These are phyloP conservation scores for Cryptomeria japonica DNA, from an alignment of 75 land plant genomes.

Conservation along the genomic window DNA sequence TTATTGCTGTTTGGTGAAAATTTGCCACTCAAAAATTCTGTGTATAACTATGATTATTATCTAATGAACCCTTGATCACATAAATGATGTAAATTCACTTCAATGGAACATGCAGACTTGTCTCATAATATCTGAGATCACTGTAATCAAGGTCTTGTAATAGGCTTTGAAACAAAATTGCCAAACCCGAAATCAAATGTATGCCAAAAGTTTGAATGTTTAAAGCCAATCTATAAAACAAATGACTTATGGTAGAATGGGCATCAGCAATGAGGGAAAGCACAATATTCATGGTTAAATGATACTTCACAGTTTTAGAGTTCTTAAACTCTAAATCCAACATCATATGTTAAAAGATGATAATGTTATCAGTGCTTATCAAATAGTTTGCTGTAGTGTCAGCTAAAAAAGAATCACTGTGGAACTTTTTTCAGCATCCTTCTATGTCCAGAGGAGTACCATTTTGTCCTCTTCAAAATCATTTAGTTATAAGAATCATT, in stretches of 20 bases:
- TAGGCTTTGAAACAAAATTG: not conserved
- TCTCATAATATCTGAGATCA: not conserved
- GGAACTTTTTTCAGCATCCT: not conserved
- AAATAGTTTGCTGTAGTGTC: not conserved
- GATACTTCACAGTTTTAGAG: not conserved
- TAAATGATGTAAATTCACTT: not conserved
- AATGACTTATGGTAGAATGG: not conserved
- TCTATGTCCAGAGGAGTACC: not conserved
- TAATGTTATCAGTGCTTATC: too few relatives aligned
- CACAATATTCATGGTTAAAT: not conserved
- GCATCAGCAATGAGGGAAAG: not conserved
- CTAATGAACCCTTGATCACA: not conserved
- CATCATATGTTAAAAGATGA: too few relatives aligned
- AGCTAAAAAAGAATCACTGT: not conserved
- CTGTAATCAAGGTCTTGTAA: not conserved
- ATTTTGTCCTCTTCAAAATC: too few relatives aligned
- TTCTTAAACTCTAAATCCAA: not conserved
- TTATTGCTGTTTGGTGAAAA: too few relatives aligned
- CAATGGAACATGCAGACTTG: not conserved
- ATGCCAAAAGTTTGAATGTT: not conserved
- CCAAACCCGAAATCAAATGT: not conserved
- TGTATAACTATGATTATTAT: too few relatives aligned
- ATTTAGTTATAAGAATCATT: too few relatives aligned
- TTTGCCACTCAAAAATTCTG: too few relatives aligned
- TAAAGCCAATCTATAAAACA: not conserved